Evolutionary conservation across 2,329 filamentous ascomycete species (phyloP), one percentile per base, ranked within the genome.

Genomic region (Fusarium decemcellulare): DNA sequence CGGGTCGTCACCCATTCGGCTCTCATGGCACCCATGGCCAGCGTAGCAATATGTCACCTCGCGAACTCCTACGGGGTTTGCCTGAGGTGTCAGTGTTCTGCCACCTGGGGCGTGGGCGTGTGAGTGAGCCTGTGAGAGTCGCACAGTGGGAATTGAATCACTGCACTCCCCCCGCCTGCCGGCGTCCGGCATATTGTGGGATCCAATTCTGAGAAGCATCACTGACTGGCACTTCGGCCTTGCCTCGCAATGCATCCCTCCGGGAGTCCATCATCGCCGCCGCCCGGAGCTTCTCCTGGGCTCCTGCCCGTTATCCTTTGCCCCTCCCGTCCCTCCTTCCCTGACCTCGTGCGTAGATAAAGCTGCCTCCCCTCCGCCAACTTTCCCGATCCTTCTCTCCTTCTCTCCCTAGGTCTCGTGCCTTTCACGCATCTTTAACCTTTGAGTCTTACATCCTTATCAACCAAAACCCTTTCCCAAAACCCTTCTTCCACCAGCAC

Each of bases 341-440:
- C 56, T 54, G 32, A 27, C 58, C 56, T 30, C 40, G 29, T 40
- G 57, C 42, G 55, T 42, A 72, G 70, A 74, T 74, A 74, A 74
- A 68, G 68, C 47, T 55, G 54, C 60, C 46, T 59, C 55, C 61
- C 65, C 55, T 43, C 63, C 59, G 10, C 47, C 58, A 15, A 47
- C 55, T 37, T 53, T 56, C 55, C 37, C 43, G 42, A 51, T 50
- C 29, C 54, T 61, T 58, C 67, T 30, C 53, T 65, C 62, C 54
- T 58, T 59, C 16, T 48, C 40, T 67, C 68, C 52, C 40, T 59
- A 72, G 72, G 65, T 57, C 61, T 73, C 65, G 60, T 70, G 66
- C 58, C 61, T 69, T 61, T 66, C 65, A 55, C 42, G 64, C 58
- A 64, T 68, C 63, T 70, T 65, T 65, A 64, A 48, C 58, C 48